phyloP scores from a whole-genome alignment of 108 stramenopile genomes.

The Skeletonema tropicum region DNA sequence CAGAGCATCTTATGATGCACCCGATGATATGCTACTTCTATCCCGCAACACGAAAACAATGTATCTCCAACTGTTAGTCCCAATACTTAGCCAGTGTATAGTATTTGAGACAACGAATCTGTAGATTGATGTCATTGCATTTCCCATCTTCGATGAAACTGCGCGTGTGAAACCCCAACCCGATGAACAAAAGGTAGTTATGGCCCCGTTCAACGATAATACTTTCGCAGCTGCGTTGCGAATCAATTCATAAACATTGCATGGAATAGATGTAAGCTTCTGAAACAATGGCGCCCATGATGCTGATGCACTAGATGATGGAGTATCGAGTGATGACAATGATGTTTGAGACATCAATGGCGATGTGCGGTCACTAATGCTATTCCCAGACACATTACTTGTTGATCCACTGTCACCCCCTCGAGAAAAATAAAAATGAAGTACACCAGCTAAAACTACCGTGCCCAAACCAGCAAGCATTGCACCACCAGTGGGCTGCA shows the following conservation, averaged over 20 bases:
- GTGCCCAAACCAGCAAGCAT: constrained; percentile 35
- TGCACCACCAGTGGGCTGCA: constrained; percentile 62
- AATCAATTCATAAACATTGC: neutral
- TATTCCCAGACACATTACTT: neutral
- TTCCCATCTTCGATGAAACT: neutral
- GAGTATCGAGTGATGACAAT: neutral
- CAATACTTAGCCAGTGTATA: neutral
- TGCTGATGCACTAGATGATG: neutral
- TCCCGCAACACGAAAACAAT: neutral
- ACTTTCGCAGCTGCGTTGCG: neutral
- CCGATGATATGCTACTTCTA: neutral
- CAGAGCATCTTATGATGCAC: neutral
- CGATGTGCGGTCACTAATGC: neutral
- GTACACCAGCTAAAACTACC: constrained; percentile 31
- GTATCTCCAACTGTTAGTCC: neutral
- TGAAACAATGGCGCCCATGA: neutral
- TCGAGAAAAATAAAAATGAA: constrained; percentile 45
- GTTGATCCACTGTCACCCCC: neutral
- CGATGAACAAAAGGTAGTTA: neutral
- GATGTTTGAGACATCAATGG: neutral
- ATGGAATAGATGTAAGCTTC: neutral
- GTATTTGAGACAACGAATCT: neutral
- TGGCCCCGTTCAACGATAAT: neutral
- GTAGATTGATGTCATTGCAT: neutral
- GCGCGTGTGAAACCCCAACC: neutral